Evolutionary conservation across 2,329 filamentous ascomycete genomes (phyloP).

Genomic region (Pseudogymnoascus sp.): DNA sequence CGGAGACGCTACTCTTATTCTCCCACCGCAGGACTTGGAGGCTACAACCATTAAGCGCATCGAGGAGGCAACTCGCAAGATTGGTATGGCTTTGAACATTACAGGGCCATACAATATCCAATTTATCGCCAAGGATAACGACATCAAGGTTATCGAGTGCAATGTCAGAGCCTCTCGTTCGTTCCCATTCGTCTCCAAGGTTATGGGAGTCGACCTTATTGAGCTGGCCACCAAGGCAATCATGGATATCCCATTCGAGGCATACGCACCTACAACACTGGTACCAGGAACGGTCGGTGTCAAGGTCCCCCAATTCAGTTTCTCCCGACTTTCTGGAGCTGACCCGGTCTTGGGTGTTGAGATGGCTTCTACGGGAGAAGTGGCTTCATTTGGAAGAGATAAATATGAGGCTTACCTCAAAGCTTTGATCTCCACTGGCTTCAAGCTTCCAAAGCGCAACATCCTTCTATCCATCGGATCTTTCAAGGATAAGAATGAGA

Average conservation of each 20-base stretch:
- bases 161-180: slow-evolving; percentile 94
- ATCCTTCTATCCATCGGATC: slow-evolving; percentile 91
- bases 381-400: slow-evolving; percentile 89
- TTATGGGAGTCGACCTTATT: slow-evolving; percentile 95
- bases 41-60: slow-evolving; percentile 83
- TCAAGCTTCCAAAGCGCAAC: slow-evolving; percentile 92
- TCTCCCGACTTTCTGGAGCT: slow-evolving; percentile 90
- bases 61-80: slow-evolving; percentile 91
- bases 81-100: slow-evolving; percentile 86
- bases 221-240: slow-evolving; percentile 99
- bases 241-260: slow-evolving; percentile 71
- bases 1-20: slow-evolving; percentile 89
- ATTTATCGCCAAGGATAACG: slow-evolving; percentile 98
- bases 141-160: slow-evolving; percentile 99
- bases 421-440: slow-evolving; percentile 88
- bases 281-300: slow-evolving; percentile 82
- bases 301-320: slow-evolving; percentile 98
- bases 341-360: slow-evolving; percentile 96
- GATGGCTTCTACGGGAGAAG: slow-evolving; percentile 98
- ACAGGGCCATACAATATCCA: slow-evolving; percentile 98
- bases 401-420: slow-evolving; percentile 98
- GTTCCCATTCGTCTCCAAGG: slow-evolving; percentile 97
- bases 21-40: slow-evolving; percentile 89
- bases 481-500: slow-evolving; percentile 96
- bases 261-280: slow-evolving; percentile 72